These are phyloP conservation scores for Ehretia macrophylla DNA, from an alignment of 257 asterid species.

Conservation along the genomic window DNA sequence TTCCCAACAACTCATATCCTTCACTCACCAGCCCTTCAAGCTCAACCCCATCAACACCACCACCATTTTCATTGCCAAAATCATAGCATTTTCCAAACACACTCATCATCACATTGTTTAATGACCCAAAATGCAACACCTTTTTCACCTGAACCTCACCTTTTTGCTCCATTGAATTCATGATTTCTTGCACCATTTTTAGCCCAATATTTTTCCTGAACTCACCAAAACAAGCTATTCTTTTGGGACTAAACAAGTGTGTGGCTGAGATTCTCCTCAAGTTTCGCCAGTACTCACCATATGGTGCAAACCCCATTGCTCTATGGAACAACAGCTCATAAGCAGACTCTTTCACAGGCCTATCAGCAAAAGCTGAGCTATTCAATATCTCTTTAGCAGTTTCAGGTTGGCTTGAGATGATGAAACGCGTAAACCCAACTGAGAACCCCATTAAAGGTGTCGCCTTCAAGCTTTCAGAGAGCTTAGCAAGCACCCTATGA, in stretches of 20 bases:
- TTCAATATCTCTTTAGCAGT: slow-evolving; percentile 57
- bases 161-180: slow-evolving; percentile 23
- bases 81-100: slow-evolving; percentile 61
- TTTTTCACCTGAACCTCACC: slow-evolving; percentile 37
- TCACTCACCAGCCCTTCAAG: slow-evolving; percentile 54
- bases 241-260: slow-evolving; percentile 60
- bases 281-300: slow-evolving; percentile 76
- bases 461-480: slow-evolving; percentile 27
- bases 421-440: slow-evolving; percentile 70
- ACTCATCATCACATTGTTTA: slow-evolving; percentile 72
- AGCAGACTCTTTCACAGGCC: slow-evolving; percentile 80
- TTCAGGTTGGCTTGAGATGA: slow-evolving; percentile 53
- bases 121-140: slow-evolving; percentile 49
- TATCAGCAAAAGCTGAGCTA: slow-evolving; percentile 76
- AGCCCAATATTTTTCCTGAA: slow-evolving; percentile 41
- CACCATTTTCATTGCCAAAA: slow-evolving; percentile 16
- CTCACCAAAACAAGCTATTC: slow-evolving; percentile 34
- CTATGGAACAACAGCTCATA: slow-evolving; percentile 57
- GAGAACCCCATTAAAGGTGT: slow-evolving; percentile 67
- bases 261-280: slow-evolving; percentile 59
- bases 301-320: slow-evolving; percentile 92
- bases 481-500: slow-evolving; percentile 38
- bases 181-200: slow-evolving; percentile 43
- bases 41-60: slow-evolving; percentile 23
- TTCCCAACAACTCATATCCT: slow-evolving; percentile 66